These are phyloP conservation scores for Rhodotorula kratochvilovae DNA, from an alignment of 768 basidiomycete genomes.

Conservation along the genomic window DNA sequence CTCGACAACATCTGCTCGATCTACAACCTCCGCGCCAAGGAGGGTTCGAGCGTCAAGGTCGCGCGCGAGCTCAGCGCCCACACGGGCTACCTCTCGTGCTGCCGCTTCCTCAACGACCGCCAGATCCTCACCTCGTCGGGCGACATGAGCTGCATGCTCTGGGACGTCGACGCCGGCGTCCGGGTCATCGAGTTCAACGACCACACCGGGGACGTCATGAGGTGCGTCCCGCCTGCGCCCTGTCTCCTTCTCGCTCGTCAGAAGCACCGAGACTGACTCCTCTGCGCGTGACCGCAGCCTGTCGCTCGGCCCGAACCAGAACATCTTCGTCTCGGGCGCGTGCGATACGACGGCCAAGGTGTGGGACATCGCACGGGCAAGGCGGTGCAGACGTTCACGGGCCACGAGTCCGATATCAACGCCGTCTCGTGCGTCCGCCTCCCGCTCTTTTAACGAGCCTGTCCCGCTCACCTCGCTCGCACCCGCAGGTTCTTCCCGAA, in stretches of 20 bases:
- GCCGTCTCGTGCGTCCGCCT: conserved; percentile 76
- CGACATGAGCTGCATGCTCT: conserved; percentile 99
- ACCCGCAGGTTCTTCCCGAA: conserved; percentile 81
- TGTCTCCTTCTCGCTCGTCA: background rate
- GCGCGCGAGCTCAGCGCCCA: conserved; percentile 94
- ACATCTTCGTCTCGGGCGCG: conserved; percentile 95
- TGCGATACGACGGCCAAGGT: conserved; percentile 98
- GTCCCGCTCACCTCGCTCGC: background rate
- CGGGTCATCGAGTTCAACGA: conserved; percentile 98
- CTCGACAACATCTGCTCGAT: conserved; percentile 99
- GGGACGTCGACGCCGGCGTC: conserved; percentile 98
- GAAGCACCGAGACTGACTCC: no score
- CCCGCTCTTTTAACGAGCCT: no score
- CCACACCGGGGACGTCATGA: conserved; percentile 99
- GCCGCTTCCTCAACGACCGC: conserved; percentile 95
- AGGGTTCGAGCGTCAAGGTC: conserved; percentile 66
- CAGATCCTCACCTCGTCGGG: conserved; percentile 97
- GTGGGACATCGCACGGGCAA: conserved; percentile 98
- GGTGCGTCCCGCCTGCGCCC: conserved; percentile 55
- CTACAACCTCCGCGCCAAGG: conserved; percentile 81
- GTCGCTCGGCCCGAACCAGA: conserved; percentile 89
- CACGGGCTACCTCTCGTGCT: conserved; percentile 96
- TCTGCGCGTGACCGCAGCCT: conserved; percentile 60
- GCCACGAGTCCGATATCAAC: conserved; percentile 98
- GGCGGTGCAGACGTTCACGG: conserved; percentile 96